Evolutionary conservation across 1,284 basidiomycete species (phyloP), one percentile per base, ranked within the genome.

Genomic region (Violaceomyces palustris): DNA sequence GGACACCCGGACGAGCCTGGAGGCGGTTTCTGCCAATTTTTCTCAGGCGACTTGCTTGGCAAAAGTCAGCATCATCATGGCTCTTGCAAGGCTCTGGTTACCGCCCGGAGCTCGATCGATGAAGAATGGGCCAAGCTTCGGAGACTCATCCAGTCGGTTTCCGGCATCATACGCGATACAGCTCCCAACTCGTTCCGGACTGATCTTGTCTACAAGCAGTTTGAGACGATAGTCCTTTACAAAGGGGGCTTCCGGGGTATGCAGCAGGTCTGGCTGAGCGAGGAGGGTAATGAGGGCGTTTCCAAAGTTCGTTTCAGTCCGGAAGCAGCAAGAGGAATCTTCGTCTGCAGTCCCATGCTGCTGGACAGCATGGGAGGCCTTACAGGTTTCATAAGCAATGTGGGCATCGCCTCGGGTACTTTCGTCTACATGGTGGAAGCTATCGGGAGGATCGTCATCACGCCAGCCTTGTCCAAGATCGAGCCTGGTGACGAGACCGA

Each of bases 361-460:
- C 49, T 51, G 2, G 60, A 62, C 45, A 46, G 48, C n/a, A 45
- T 62, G 11, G 60, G 60, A 12, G 48, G 50, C 4, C 46, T 62
- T 35, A 51, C 60, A 6, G 60, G 60, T 35, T 62, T 62, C 34
- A 58, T 62, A 44, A 48, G 48, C 49, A 62, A 62, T 17, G 55
- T 62, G 3, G 41, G 48, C 22, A 49, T 62, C 18, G 60, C 55
- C 4, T 47, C 46, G 10, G 48, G 45, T 3, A 36, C 40, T 15
- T 45, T 42, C 14, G 48, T 62, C 18, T 58, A 55, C 41, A 62
- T 62, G 46, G 60, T 55, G 3, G 49, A 62, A 10, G 51, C 45
- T 6, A 58, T 62, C 27, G 51, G 51, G 24, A 31, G 45, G 18
- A 48, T 59, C 17, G 48, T 42, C 4, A 45, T 42, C 14, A 46